These are phyloP conservation scores for Lojkania enalia DNA, from an alignment of 2,329 filamentous ascomycete genomes.

Conservation along the genomic window DNA sequence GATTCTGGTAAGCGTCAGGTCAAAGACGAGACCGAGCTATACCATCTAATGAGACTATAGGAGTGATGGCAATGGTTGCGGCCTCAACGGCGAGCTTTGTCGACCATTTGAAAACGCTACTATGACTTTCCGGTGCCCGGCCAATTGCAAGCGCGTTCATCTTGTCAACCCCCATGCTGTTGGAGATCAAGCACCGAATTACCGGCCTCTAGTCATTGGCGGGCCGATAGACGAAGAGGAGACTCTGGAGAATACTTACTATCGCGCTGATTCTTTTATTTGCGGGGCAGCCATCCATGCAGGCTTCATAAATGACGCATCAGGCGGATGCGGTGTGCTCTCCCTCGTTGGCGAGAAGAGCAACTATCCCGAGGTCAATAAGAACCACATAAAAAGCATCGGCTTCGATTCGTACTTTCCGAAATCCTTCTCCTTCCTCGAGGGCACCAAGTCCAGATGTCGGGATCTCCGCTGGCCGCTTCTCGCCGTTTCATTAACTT, in stretches of 20 bases:
- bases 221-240: conserved; percentile 50
- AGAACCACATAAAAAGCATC: conserved; percentile 76
- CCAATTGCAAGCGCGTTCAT: conserved; percentile 67
- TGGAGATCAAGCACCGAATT: conserved; percentile 65
- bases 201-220: conserved; percentile 59
- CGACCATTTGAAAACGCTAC: conserved; percentile 72
- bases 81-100: conserved; percentile 73
- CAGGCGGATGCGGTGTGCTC: conserved; percentile 82
- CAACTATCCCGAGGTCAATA: conserved; percentile 64
- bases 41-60: conserved; percentile 16
- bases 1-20: conserved; percentile 64
- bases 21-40: conserved; percentile 24
- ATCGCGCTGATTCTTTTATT: conserved; percentile 87
- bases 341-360: conserved; percentile 69
- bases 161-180: conserved; percentile 75
- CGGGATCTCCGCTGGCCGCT: conserved; percentile 82
- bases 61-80: conserved; percentile 69
- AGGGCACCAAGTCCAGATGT: conserved; percentile 67
- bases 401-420: conserved; percentile 89
- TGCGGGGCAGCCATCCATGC: conserved; percentile 84
- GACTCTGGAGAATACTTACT: conserved; percentile 59
- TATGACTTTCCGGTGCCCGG: conserved; percentile 75
- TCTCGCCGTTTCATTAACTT: conserved; percentile 77
- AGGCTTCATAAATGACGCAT: conserved; percentile 70
- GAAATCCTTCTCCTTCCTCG: conserved; percentile 77